Evolutionary conservation across 1,139 yeast species (phyloP), one percentile per base, ranked within the genome.

Genomic region (Debaryomycetaceae sp.): DNA sequence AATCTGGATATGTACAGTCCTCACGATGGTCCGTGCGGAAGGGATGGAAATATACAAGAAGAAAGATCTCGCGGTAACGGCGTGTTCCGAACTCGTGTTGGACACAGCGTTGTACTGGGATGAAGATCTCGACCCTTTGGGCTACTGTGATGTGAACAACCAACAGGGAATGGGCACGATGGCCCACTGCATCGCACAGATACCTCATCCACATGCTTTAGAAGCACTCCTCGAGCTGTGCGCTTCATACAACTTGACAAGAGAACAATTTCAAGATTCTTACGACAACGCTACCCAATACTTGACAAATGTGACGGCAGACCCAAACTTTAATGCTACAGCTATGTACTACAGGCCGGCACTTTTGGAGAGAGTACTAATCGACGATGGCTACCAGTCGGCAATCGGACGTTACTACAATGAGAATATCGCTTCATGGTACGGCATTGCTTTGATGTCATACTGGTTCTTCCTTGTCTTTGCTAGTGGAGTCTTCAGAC

Each of bases 401-500:
- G 60, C 74, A 49, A 66, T 63, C 41, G 66, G 68, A 23, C 62
- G 73, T 51, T 78, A 65, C 52, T 55, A 66, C 37, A 69, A 68
- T 42, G 75, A 72, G 47, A 69, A 66, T 54, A 68, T 63, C 36
- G 80, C 82, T 46, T 65, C 71, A 39, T 69, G 66, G 60, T 80
- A 73, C 54, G 81, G 78, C n/a, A 68, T 67, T 44, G 74, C 68
- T 3, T 76, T 81, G 58, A 68, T 74, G 35, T 62, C 68, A 24
- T 80, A 69, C 55, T 81, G 76, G 66, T 42, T 17, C 31, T 42
- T 38, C 23, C 72, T 68, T 31, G 65, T 66, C 31, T 61, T 71
- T 14, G 61, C 73, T 48, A 78, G 84, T 42, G 77, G 69, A 52
- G 49, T 63, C 49, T 71, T 75, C 55, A 72, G 52, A 52, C 66